Base-by-base conservation (phyloP, 306 rosid genomes). In the Quercus wislizeni region DNA sequence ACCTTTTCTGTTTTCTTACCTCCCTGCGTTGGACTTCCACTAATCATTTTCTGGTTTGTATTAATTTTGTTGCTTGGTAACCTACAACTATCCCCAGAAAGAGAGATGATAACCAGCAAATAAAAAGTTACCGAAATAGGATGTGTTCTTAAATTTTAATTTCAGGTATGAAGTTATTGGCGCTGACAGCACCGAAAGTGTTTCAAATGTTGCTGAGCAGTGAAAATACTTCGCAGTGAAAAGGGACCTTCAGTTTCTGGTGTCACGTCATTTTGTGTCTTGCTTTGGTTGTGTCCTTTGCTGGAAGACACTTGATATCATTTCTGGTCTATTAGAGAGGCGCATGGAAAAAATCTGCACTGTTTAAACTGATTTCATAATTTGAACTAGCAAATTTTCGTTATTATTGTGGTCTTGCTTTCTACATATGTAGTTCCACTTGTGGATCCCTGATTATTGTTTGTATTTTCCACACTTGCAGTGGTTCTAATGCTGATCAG, bases 401-500 rank as follows among this genome's bases (percentile, higher is more conserved):
- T 30, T 55, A 55, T 33, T 64, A 18, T 46, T 71, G 25, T 17
- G 67, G 18, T 18, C 63, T n/a, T 15, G 20, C 59, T 64, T 74
- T 59, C 61, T 58, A 57, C 54, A 72, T 68, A 18, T 73, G 33
- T 23, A 55, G 72, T 51, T 86, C 69, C 55, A 49, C 33, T 78
- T 78, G 76, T 76, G 19, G 78, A 73, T 52, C 65, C 55, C 55
- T 71, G 76, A 83, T 83, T 77, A 80, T 81, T 19, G 78, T 80
- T 52, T 76, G 33, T 73, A 25, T 54, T 69, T 85, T 67, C 74
- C 49, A 41, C 77, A 70, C 80, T 80, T 84, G 83, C 89, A 94
- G 97, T 83, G 97, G 94, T 68, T 91, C 94, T 71, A 86, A 88
- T 88, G 82, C 97, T 46, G 91, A 90, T 83, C 96, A 86, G 76